Evolutionary conservation across 345 rosid genomes (phyloP).

Genomic region (Moricandia moricandioides): DNA sequence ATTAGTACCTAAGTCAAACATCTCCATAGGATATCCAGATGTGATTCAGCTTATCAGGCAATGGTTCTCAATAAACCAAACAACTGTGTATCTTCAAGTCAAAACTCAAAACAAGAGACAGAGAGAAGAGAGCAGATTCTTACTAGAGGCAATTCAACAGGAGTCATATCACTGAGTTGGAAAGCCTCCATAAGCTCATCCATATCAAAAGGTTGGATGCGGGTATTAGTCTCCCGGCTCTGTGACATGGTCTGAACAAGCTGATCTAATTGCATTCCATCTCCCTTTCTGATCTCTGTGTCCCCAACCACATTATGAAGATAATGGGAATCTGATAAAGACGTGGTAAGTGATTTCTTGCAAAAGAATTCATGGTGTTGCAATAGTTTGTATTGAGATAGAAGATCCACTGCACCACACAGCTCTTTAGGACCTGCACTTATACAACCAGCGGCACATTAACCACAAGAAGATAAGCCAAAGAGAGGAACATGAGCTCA

Average conservation of each 20-base stretch:
- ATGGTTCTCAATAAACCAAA: neutral
- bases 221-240: conserved; percentile 44
- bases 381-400: conserved; percentile 67
- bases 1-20: neutral
- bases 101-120: neutral
- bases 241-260: conserved; percentile 50
- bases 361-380: conserved; percentile 79
- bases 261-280: conserved; percentile 86
- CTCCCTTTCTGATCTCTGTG: conserved; percentile 83
- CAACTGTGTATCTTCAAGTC: neutral
- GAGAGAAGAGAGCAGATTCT: conserved; percentile 32
- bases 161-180: conserved; percentile 60
- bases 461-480: neutral
- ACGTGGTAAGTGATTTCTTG: conserved; percentile 72
- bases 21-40: neutral
- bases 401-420: conserved; percentile 80
- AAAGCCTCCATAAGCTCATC: conserved; percentile 74
- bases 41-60: neutral
- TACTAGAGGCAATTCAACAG: conserved; percentile 65
- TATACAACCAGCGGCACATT: conserved; percentile 8
- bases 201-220: conserved; percentile 70
- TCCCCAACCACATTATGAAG: conserved; percentile 82
- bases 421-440: conserved; percentile 72
- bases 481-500: neutral
- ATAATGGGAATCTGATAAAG: conserved; percentile 70